phyloP scores from a whole-genome alignment of 106 monocot species.

The Vanilla planifolia region DNA sequence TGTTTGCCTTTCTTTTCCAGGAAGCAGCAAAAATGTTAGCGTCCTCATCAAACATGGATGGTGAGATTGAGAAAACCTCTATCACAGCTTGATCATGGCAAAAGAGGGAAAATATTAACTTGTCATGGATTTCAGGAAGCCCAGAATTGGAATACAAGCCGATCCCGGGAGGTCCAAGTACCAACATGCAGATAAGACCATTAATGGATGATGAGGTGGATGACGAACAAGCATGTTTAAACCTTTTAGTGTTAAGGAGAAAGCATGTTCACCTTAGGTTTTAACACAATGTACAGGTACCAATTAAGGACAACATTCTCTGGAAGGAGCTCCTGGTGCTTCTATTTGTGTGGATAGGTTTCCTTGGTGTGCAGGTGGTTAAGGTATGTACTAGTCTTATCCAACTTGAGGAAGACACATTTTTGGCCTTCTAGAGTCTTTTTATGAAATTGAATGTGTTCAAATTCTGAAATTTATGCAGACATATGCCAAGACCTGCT shows the following conservation, averaged over 20 bases:
- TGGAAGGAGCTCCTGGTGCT: conserved; percentile 50
- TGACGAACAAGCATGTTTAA: background rate
- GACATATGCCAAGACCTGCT: conserved; percentile 48
- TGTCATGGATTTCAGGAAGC: conserved; percentile 7
- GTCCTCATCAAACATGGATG: conserved; percentile 17
- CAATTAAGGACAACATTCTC: conserved; percentile 38
- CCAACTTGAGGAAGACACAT: background rate
- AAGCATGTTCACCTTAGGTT: background rate
- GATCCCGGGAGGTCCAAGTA: conserved; percentile 12
- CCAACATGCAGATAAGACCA: conserved; percentile 12
- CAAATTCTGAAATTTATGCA: conserved; percentile 15
- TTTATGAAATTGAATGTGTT: no score
- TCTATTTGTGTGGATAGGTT: conserved; percentile 50
- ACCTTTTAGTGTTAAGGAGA: background rate
- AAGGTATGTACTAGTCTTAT: conserved; percentile 21
- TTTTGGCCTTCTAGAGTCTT: no score
- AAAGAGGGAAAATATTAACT: background rate
- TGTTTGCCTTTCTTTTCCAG: conserved; percentile 9
- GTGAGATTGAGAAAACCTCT: conserved; percentile 3
- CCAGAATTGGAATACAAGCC: conserved; percentile 33
- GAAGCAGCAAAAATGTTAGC: conserved; percentile 25
- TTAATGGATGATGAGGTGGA: conserved; percentile 25
- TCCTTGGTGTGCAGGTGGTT: conserved; percentile 44
- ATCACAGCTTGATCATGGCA: background rate
- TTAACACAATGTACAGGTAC: conserved; percentile 20